A percentile compares a stretch with the other conserved stretches of the same genome.
phyloP scores from a whole-genome alignment of 495 filamentous ascomycete species.

The Penicillium cosmopolitanum region DNA sequence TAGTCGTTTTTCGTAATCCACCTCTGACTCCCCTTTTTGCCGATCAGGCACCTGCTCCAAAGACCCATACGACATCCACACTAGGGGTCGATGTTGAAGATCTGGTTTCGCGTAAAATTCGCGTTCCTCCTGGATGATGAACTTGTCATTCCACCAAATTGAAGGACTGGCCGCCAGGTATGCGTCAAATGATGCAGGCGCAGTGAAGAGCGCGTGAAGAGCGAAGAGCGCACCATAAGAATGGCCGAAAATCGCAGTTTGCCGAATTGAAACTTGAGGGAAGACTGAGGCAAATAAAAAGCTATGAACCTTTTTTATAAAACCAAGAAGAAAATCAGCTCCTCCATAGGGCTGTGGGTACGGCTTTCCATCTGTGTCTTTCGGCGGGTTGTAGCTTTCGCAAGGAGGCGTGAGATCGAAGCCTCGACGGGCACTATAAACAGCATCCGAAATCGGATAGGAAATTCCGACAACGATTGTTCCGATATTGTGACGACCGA shows the following conservation, averaged over 20 bases:
- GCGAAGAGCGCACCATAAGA: slow-evolving; percentile 28
- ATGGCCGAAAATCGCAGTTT: slow-evolving; percentile 28
- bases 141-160: slow-evolving; percentile 30
- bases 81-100: not conserved
- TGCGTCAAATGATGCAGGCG: slow-evolving; percentile 19
- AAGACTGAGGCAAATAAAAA: slow-evolving; percentile 22
- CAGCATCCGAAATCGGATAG: slow-evolving; percentile 23
- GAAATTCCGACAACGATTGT: slow-evolving; percentile 27
- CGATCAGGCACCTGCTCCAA: slow-evolving; percentile 24
- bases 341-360: slow-evolving; percentile 18
- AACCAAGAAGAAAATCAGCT: slow-evolving; percentile 23
- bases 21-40: slow-evolving; percentile 11
- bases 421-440: slow-evolving; percentile 25
- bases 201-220: slow-evolving; percentile 26
- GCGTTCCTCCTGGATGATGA: slow-evolving; percentile 19
- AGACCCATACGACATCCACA: slow-evolving; percentile 26
- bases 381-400: slow-evolving; percentile 17
- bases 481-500: slow-evolving; percentile 6
- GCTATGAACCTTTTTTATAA: slow-evolving; percentile 17
- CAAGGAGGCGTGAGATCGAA: slow-evolving; percentile 28
- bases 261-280: slow-evolving; percentile 12
- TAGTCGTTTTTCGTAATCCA: slow-evolving; percentile 16
- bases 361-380: slow-evolving; percentile 17
- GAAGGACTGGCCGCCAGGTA: slow-evolving; percentile 33
- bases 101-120: slow-evolving; percentile 8